Base-by-base conservation (phyloP, 768 basidiomycete genomes). In the Macrolepiota dolichaula region DNA sequence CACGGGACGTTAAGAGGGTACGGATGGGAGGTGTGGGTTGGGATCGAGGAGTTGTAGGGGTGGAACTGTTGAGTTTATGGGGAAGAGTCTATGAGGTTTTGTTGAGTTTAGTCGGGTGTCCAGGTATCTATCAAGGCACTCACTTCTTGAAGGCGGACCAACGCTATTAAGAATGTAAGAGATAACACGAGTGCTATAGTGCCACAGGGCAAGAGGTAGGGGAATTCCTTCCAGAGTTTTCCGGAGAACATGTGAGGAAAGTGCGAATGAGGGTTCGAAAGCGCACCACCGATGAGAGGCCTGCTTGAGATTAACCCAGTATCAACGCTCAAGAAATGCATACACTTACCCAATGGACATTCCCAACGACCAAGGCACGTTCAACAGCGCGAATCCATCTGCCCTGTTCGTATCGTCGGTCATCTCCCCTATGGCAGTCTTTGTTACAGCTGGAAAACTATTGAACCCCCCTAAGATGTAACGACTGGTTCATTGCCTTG, bases 381-480 rank as follows among this genome's bases (percentile, higher is more conserved):
- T n/a, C n/a, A n/a, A n/a, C n/a, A n/a, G n/a, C n/a, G n/a, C n/a
- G n/a, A n/a, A n/a, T n/a, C n/a, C n/a, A n/a, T n/a, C n/a, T n/a
- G n/a, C n/a, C n/a, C n/a, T n/a, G n/a, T n/a, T n/a, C n/a, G n/a
- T n/a, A n/a, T n/a, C n/a, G n/a, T n/a, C n/a, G n/a, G n/a, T n/a
- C n/a, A n/a, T n/a, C n/a, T n/a, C n/a, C 6, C 74, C 77, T 68
- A 81, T 73, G 55, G 76, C 73, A 61, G 77, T 80, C 67, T 80
- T 82, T 68, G 79, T 78, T 6, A 81, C 77, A 32, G 80, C 81
- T 73, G 66, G 3, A 64, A 85, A 85, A 37, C 85, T 85, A 60
- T 86, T 85, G 29, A 87, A 66, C 37, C 83, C 68, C 7, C 85
- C 85, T 36, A 81, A 81, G 19, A 88, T 70, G 63, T 85, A 87